A percentile compares a stretch with the other conserved stretches of the same genome.
phyloP scores from a whole-genome alignment of 306 rosid genomes.

The Vachellia collinsii region DNA sequence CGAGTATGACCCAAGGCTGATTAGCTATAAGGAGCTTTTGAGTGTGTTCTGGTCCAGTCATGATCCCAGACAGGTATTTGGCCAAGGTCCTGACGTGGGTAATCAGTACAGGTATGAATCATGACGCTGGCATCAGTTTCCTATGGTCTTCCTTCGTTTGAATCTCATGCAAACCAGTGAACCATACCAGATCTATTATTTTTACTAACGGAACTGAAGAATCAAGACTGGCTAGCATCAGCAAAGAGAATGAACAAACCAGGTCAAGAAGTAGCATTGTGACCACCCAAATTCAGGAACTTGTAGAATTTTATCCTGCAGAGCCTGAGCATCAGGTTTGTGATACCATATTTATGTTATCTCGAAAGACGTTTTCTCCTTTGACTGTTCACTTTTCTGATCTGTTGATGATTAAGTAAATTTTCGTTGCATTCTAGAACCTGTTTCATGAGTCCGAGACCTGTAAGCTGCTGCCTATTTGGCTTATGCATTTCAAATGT shows the following conservation, averaged over 20 bases:
- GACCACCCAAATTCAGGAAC: constrained; percentile 79
- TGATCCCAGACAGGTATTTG: constrained; percentile 92
- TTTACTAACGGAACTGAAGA: constrained; percentile 85
- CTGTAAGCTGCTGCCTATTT: background rate
- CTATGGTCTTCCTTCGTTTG: constrained; percentile 18
- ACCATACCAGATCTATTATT: constrained; percentile 71
- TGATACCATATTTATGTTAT: constrained; percentile 26
- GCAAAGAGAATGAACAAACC: constrained; percentile 89
- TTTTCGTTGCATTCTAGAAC: background rate
- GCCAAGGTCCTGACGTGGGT: constrained; percentile 99
- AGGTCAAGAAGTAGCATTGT: constrained; percentile 78
- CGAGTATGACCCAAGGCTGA: constrained; percentile 76
- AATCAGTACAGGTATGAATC: constrained; percentile 75
- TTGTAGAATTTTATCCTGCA: constrained; percentile 73
- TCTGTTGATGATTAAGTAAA: background rate
- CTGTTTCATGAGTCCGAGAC: background rate
- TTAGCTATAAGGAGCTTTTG: constrained; percentile 68
- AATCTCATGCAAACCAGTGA: constrained; percentile 7
- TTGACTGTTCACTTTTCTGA: background rate
- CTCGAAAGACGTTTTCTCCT: constrained; percentile 11
- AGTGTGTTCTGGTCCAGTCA: constrained; percentile 90
- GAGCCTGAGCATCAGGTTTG: constrained; percentile 94
- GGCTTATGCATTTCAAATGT: background rate
- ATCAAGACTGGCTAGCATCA: constrained; percentile 67
- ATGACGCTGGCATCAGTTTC: constrained; percentile 28